Evolutionary conservation across 192 early-diverging fungal genomes (phyloP), one percentile per base, ranked within the genome.

Genomic region (Fimicolochytrium jonesii): DNA sequence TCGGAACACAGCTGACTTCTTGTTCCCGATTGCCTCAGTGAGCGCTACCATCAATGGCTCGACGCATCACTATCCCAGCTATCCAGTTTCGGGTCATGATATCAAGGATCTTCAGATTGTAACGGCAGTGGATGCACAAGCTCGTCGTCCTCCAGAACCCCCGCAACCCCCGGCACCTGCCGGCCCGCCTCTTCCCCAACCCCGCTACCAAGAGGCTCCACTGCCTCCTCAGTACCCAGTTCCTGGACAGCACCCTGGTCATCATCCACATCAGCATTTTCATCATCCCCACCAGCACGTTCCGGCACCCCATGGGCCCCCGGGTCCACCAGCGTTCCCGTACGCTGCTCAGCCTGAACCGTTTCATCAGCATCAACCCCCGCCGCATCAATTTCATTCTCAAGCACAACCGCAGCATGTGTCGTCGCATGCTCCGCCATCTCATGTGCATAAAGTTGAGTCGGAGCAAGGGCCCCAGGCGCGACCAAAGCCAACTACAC

Each of bases 31-130:
- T 9, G 9, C 30, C n/a, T 6, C 23, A 25, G n/a, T n/a, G n/a
- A n/a, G n/a, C n/a, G 50, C 45, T 9, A 39, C 7, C 28, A 31
- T 52, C 9, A 60, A 53, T 43, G 66, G 66, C 5, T 20, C 36
- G 23, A 32, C 17, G 18, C 35, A 25, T 58, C 20, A 15, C 31
- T 64, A 71, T 53, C 66, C 74, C 37, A 72, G 73, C 28, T 83
- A 79, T 57, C 73, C 72, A n/a, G 79, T 86, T 6, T 67, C 73
- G 13, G 87, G 87, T 17, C 66, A 71, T 17, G 83, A 88, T 45
- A 86, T 88, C 52, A 75, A 74, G 44, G 87, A 88, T 62, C 68
- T 88, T 9, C 68, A 82, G 56, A 80, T 88, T 22, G 42, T 86
- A 2, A 71, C 30, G 72, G 57, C 11, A 58, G 68, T 23, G 45